Base-by-base conservation (phyloP, 2,329 filamentous ascomycete species). In the Metarhizium sp. region DNA sequence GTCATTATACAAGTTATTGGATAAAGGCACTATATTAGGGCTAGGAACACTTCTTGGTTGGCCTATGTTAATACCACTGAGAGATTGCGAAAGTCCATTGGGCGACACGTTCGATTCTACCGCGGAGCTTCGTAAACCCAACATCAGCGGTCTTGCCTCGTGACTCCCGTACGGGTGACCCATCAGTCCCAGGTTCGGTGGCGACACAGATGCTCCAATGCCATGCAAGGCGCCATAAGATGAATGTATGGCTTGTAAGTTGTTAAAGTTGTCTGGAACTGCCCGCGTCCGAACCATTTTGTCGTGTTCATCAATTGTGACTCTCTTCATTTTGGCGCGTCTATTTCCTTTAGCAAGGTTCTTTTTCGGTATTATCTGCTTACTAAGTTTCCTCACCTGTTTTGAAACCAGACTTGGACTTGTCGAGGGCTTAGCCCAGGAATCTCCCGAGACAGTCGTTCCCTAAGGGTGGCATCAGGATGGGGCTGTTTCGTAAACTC, bases 331-430 rank as follows among this genome's bases (percentile, higher is more conserved):
- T 67, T 88, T 88, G 48, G 85, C 85, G 60, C 85, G 80, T 63
- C 84, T 87, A 51, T 32, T 30, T 7, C 45, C 18, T 20, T 46
- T 52, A 53, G 67, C 48, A 64, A 62, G 6, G 18, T 25, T 8
- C n/a, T 20, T 5, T 45, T 25, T 55, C 59, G 46, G 47, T 38
- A 38, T 48, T 10, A 2, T 16, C 18, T 29, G 7, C 6, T 18
- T 10, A 6, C 14, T 11, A 45, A 10, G 6, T 5, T 49, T 20
- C 38, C 79, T 63, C 80, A 96, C 92, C 92, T 84, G 72, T 97
- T 97, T 72, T 97, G 92, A 72, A 97, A 97, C 92, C 92, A 97
- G 51, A 97, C 92, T 71, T 97, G 92, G 29, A 97, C 92, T 69
- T 97, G 92, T 58, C 92, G 84, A 42, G 92, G 90, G 64, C 89